These are phyloP conservation scores for Babesia ovis DNA, from an alignment of 169 alveolate genomes.

Conservation along the genomic window DNA sequence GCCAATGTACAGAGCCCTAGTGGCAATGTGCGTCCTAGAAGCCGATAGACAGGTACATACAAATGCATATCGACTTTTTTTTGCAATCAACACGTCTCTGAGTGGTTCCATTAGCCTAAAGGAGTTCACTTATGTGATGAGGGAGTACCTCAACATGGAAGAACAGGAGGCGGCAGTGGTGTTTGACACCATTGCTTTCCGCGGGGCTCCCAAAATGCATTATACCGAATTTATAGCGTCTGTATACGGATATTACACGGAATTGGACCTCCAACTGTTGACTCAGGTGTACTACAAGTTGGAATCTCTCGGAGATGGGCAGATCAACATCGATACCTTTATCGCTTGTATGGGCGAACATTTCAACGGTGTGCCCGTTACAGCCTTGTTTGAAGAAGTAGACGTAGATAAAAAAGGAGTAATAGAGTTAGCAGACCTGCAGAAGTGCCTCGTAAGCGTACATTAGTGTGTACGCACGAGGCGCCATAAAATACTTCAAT, in stretches of 20 bases:
- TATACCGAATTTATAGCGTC: conserved; percentile 66
- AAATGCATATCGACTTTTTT: conserved; percentile 49
- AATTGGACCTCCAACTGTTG: conserved; percentile 23
- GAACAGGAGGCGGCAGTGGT: conserved; percentile 39
- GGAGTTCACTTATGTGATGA: conserved; percentile 46
- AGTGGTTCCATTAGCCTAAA: conserved; percentile 52
- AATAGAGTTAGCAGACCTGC: conserved; percentile 31
- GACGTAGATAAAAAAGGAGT: conserved; percentile 43
- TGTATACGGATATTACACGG: conserved; percentile 44
- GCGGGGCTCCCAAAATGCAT: conserved; percentile 49
- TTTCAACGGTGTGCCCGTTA: conserved; percentile 30
- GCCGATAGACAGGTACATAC: conserved; percentile 34
- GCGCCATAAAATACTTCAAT: conserved; percentile 5
- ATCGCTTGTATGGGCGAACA: conserved; percentile 38
- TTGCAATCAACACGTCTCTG: conserved; percentile 48
- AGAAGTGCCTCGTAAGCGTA: conserved; percentile 32
- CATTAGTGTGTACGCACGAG: conserved; percentile 42
- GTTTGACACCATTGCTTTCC: conserved; percentile 51
- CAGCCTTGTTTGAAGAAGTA: conserved; percentile 13
- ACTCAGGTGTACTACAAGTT: conserved; percentile 51
- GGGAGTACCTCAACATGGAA: conserved; percentile 10
- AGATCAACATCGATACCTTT: conserved; percentile 33
- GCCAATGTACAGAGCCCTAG: conserved; percentile 54
- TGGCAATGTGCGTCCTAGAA: conserved; percentile 54
- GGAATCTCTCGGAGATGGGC: conserved; percentile 57